phyloP scores from a whole-genome alignment of 2,329 filamentous ascomycete species.

The Myotisia sp. region DNA sequence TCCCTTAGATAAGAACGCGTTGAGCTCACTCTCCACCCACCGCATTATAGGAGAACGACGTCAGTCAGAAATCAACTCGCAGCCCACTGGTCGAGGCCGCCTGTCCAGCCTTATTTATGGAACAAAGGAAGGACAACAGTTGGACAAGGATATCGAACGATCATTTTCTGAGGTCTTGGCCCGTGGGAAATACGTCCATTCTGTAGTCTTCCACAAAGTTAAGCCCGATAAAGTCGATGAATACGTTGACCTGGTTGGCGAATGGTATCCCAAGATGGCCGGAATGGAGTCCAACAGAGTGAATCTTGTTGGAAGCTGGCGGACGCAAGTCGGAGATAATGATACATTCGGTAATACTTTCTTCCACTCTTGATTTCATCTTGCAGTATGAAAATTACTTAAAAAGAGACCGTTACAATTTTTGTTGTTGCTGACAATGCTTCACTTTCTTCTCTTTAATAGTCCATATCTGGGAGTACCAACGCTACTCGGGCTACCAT shows the following conservation, averaged over 20 bases:
- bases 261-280: conserved; percentile 87
- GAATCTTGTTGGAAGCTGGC: conserved; percentile 92
- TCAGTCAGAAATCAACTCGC: conserved; percentile 25
- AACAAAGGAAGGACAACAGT: conserved; percentile 83
- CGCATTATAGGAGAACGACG: conserved; percentile 42
- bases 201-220: conserved; percentile 91
- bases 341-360: conserved; percentile 74
- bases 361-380: not conserved
- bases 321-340: conserved; percentile 91
- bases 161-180: conserved; percentile 92
- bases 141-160: conserved; percentile 89
- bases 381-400: not conserved
- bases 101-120: conserved; percentile 88
- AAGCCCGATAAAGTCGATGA: conserved; percentile 92
- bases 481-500: conserved; percentile 92
- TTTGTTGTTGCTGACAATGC: conserved; percentile 11
- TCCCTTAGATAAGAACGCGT: conserved; percentile 31
- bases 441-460: conserved; percentile 16
- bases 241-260: conserved; percentile 76
- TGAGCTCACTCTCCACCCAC: conserved; percentile 47
- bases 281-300: conserved; percentile 77
- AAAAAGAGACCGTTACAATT: not conserved
- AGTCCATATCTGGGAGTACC: conserved; percentile 99
- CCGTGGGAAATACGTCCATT: conserved; percentile 94
- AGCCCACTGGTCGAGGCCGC: conserved; percentile 52